Evolutionary conservation across 176 grass and related monocot species (phyloP).

Genomic region (Oryza brachyantha): DNA sequence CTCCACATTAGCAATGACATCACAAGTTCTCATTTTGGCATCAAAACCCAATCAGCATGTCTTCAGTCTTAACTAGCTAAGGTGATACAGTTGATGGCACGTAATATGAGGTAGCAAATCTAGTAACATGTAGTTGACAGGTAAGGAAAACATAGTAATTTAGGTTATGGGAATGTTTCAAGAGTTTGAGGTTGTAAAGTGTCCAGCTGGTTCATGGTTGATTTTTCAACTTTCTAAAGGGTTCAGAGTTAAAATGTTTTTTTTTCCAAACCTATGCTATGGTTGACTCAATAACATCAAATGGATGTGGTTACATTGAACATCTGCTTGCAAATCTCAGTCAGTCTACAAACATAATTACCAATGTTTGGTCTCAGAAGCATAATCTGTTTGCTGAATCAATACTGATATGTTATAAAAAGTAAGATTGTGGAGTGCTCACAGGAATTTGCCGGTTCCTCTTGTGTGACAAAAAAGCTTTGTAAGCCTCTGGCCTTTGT

Average conservation of each 20-base stretch:
- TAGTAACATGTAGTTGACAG: too few species aligned
- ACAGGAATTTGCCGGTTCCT: slow-evolving; percentile 81
- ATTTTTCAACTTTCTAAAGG: background rate
- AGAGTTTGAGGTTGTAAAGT: background rate
- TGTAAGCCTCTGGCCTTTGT: slow-evolving; percentile 65
- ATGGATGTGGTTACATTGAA: background rate
- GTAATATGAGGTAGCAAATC: background rate
- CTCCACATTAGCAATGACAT: background rate
- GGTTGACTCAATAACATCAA: background rate
- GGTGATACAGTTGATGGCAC: background rate
- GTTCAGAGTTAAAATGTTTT: background rate
- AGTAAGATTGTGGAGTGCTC: slow-evolving; percentile 21
- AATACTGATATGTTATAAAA: background rate
- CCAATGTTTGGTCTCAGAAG: background rate
- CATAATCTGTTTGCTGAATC: slow-evolving; percentile 1
- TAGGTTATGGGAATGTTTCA: too few species aligned
- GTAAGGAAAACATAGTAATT: too few species aligned
- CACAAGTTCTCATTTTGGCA: background rate
- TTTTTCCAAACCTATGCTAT: background rate
- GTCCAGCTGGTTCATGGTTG: background rate
- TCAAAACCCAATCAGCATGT: background rate
- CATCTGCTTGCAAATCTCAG: slow-evolving; percentile 18
- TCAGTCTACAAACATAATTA: background rate
- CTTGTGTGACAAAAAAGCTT: slow-evolving; percentile 58
- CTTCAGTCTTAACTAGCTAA: background rate